Percentiles rank a stretch among this genome's conserved stretches.
Conservation (phyloP, 2,329 filamentous ascomycete genomes). For the Cladosporium sp. region DNA sequence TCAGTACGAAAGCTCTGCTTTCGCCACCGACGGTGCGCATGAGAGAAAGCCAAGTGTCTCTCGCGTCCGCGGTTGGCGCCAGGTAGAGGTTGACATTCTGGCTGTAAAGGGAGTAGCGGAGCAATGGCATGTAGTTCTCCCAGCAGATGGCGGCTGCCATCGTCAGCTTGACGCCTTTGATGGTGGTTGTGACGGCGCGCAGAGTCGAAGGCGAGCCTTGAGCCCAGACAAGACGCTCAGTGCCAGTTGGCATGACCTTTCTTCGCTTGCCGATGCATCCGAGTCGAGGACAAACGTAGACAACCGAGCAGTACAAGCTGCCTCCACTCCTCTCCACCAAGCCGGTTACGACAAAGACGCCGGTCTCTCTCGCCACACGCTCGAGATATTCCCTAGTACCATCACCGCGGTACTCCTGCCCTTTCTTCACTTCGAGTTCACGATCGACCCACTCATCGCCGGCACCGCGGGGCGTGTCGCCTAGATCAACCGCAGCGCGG, state of each 20-base stretch:
- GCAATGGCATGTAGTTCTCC: constrained; percentile 94
- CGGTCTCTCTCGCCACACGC: constrained; percentile 67
- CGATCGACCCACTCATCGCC: constrained; percentile 68
- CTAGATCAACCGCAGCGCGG: constrained; percentile 72
- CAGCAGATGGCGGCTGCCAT: constrained; percentile 89
- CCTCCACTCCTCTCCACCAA: constrained; percentile 76
- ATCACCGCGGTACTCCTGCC: constrained; percentile 55
- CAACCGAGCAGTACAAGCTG: constrained; percentile 75
- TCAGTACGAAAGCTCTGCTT: constrained; percentile 79
- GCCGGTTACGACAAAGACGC: constrained; percentile 77
- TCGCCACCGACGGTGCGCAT: constrained; percentile 80
- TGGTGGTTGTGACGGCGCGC: constrained; percentile 71
- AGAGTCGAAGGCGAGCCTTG: constrained; percentile 78
- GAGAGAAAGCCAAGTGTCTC: constrained; percentile 77
- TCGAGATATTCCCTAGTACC: constrained; percentile 80
- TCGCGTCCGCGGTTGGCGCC: constrained; percentile 80
- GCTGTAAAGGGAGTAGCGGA: constrained; percentile 77
- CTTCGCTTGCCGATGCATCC: constrained; percentile 79
- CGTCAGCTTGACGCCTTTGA: constrained; percentile 74
- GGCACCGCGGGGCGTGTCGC: constrained; percentile 68
- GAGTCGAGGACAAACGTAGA: constrained; percentile 73
- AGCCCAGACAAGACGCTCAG: constrained; percentile 82
- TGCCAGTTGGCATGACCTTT: constrained; percentile 89
- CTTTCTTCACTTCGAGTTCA: constrained; percentile 50
- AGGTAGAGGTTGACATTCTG: constrained; percentile 93